These are phyloP conservation scores for Penicillium crystallinum DNA, from an alignment of 495 filamentous ascomycete genomes.

Conservation along the genomic window DNA sequence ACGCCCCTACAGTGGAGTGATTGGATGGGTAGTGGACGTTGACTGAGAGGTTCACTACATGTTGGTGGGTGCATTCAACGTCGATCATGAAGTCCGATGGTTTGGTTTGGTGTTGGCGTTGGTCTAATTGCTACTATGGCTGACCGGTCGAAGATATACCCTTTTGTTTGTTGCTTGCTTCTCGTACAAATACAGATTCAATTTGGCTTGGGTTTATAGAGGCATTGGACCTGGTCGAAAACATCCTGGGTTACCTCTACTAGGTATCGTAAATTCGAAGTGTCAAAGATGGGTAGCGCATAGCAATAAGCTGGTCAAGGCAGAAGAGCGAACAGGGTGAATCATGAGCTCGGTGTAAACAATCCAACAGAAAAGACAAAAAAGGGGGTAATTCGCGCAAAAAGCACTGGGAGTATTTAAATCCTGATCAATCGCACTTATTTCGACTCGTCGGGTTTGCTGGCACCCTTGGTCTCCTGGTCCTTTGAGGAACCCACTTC, in stretches of 20 bases:
- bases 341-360: neutral
- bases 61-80: neutral
- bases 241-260: conserved; percentile 4
- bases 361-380: neutral
- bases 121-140: neutral
- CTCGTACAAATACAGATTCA: conserved; percentile 7
- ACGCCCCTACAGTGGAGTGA: conserved; percentile 23
- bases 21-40: neutral
- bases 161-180: conserved; percentile 7
- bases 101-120: conserved; percentile 12
- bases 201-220: conserved; percentile 1
- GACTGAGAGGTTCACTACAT: neutral
- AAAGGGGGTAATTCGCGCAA: neutral
- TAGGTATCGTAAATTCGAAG: conserved; percentile 10
- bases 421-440: conserved; percentile 10
- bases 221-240: neutral
- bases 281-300: neutral
- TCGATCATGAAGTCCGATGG: neutral
- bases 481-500: conserved; percentile 26
- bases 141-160: conserved; percentile 14
- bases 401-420: conserved; percentile 5
- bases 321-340: neutral
- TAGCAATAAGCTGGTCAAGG: neutral
- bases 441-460: conserved; percentile 29
- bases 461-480: conserved; percentile 19